A percentile compares a stretch with the other conserved stretches of the same genome.
phyloP scores from a whole-genome alignment of 169 alveolate species.

The Plasmodium vivax region DNA sequence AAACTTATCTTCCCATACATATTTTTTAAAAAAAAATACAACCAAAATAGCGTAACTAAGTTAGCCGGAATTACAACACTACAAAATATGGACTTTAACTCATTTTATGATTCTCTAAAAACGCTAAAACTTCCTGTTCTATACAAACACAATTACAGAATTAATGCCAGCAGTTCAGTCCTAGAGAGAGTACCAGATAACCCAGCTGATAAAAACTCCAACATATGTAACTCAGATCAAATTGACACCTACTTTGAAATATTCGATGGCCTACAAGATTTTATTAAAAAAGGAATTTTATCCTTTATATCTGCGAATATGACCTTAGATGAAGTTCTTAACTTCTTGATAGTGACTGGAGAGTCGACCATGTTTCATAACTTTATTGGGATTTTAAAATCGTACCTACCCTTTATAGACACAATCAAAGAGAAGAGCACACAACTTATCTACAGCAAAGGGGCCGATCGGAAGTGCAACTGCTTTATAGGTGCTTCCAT shows the following conservation, averaged over 20 bases:
- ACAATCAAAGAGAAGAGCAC: constrained; percentile 65
- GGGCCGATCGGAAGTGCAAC: constrained; percentile 83
- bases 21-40: constrained; percentile 66
- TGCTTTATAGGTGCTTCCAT: constrained; percentile 86
- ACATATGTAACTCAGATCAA: constrained; percentile 41
- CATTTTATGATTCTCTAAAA: constrained; percentile 47
- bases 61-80: constrained; percentile 1
- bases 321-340: constrained; percentile 58
- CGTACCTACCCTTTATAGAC: constrained; percentile 76
- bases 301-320: constrained; percentile 61
- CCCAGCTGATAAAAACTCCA: constrained; percentile 22
- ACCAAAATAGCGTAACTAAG: constrained; percentile 54
- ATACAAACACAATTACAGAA: constrained; percentile 55
- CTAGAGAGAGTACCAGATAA: constrained; percentile 43
- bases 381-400: constrained; percentile 75
- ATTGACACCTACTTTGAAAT: constrained; percentile 58
- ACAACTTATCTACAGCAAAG: constrained; percentile 35
- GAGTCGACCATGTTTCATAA: constrained; percentile 80
- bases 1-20: constrained; percentile 75
- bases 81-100: constrained; percentile 41
- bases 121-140: constrained; percentile 50
- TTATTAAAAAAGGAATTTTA: constrained; percentile 68
- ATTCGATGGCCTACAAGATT: constrained; percentile 65
- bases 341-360: constrained; percentile 79
- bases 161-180: constrained; percentile 24